These are phyloP conservation scores for Hemerocallis citrina DNA, from an alignment of 106 monocot genomes.

Conservation along the genomic window DNA sequence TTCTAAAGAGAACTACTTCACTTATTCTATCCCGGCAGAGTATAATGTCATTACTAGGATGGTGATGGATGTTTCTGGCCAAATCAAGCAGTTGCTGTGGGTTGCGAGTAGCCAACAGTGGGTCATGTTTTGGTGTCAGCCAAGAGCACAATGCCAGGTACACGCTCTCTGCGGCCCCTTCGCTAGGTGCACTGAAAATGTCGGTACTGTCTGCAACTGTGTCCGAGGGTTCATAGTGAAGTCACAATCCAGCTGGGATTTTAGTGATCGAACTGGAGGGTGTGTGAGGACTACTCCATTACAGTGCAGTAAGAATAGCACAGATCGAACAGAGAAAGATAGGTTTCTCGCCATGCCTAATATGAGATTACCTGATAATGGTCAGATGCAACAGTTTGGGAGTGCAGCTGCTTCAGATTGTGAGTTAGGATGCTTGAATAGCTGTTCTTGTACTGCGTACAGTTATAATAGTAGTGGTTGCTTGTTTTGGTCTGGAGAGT, in stretches of 20 bases:
- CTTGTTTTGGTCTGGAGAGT: slow-evolving; percentile 15
- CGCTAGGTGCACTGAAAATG: slow-evolving; percentile 23
- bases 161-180: slow-evolving; percentile 30
- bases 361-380: slow-evolving; percentile 12
- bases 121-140: slow-evolving; percentile 29
- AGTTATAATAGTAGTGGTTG: slow-evolving; percentile 5
- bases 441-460: slow-evolving; percentile 30
- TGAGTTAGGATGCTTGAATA: slow-evolving; percentile 5
- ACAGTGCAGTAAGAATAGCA: slow-evolving; percentile 1
- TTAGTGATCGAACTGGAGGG: slow-evolving; percentile 5
- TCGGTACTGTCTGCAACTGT: slow-evolving; percentile 20
- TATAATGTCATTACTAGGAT: slow-evolving; percentile 4
- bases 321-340: neutral
- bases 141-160: slow-evolving; percentile 28
- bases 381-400: neutral
- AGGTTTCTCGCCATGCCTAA: slow-evolving; percentile 4
- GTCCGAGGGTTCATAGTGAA: slow-evolving; percentile 26
- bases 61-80: slow-evolving; percentile 18
- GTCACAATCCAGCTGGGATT: slow-evolving; percentile 11
- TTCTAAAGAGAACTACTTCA: slow-evolving; percentile 30
- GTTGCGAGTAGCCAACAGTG: slow-evolving; percentile 3
- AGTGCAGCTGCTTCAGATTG: neutral
- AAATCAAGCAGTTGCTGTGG: slow-evolving; percentile 37
- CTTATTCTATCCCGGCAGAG: slow-evolving; percentile 17
- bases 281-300: slow-evolving; percentile 16